A percentile compares a stretch with the other conserved stretches of the same genome.
These are phyloP conservation scores for Angomonas deanei DNA, from an alignment of 208 protist genomes.

Conservation along the genomic window DNA sequence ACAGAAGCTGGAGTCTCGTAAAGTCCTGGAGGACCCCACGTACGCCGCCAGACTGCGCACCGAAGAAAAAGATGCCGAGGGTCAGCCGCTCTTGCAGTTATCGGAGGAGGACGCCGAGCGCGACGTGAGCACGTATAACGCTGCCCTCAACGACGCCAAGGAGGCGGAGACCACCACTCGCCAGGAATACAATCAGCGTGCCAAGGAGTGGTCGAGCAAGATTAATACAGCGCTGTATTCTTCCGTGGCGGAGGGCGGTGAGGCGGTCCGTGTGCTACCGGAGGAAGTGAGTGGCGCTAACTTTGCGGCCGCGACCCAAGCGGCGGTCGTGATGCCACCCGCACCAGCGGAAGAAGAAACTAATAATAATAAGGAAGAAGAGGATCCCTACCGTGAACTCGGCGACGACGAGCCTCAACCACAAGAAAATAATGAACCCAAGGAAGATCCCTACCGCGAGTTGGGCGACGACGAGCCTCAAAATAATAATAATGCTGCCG, in stretches of 20 bases:
- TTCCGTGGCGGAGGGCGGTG: background rate
- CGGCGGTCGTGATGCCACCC: background rate
- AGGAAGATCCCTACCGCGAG: background rate
- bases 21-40: slow-evolving; percentile 27
- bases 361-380: background rate
- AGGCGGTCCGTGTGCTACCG: background rate
- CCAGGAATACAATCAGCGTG: slow-evolving; percentile 41
- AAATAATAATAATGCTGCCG: background rate
- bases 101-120: slow-evolving; percentile 28
- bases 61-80: slow-evolving; percentile 33
- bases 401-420: background rate
- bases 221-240: background rate
- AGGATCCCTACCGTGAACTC: background rate
- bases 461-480: background rate
- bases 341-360: background rate
- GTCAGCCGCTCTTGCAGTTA: slow-evolving; percentile 18
- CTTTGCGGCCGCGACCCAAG: background rate
- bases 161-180: slow-evolving; percentile 14
- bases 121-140: slow-evolving; percentile 13
- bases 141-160: slow-evolving; percentile 21
- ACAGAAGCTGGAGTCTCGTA: slow-evolving; percentile 56
- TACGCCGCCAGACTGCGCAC: slow-evolving; percentile 42
- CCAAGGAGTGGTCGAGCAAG: slow-evolving; percentile 9
- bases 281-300: background rate
- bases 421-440: too few species aligned